phyloP scores from a whole-genome alignment of 768 basidiomycete species.

The Mrakia blollopis region DNA sequence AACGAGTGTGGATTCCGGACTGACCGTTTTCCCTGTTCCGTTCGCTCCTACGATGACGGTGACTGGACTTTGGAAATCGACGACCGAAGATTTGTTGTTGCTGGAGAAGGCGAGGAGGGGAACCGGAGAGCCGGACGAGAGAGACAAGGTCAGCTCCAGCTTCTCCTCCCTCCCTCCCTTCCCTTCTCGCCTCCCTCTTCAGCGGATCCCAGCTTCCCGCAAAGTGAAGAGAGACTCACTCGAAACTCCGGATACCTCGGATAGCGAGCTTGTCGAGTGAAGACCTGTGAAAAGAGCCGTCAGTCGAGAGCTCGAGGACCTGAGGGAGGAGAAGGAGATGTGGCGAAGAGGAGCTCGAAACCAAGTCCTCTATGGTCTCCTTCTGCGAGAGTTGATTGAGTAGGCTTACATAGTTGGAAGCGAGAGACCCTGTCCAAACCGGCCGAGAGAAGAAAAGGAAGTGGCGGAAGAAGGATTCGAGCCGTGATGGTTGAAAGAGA shows the following conservation, averaged over 20 bases:
- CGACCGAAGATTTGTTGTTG: slow-evolving; percentile 85
- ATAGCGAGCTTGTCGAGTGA: slow-evolving; percentile 88
- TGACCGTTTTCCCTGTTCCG: slow-evolving; percentile 88
- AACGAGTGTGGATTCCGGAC: slow-evolving; percentile 29
- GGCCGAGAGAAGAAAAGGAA: too few species aligned
- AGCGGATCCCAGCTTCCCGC: too few species aligned
- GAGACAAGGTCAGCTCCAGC: not conserved
- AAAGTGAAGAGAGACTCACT: slow-evolving; percentile 41
- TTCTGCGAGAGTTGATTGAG: too few species aligned
- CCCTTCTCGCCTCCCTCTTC: not conserved
- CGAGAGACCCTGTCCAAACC: too few species aligned
- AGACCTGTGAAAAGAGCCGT: slow-evolving; percentile 50
- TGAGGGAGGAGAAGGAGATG: not conserved
- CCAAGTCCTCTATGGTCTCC: too few species aligned
- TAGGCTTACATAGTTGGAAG: too few species aligned
- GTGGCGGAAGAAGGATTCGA: too few species aligned
- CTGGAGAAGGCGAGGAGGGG: slow-evolving; percentile 86
- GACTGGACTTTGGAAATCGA: slow-evolving; percentile 95
- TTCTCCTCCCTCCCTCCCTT: not conserved
- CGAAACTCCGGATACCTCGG: slow-evolving; percentile 85
- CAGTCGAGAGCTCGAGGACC: not conserved
- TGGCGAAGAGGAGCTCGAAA: not conserved
- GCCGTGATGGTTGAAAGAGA: too few species aligned
- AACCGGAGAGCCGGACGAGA: not conserved
- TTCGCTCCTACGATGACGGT: slow-evolving; percentile 99